phyloP scores from a whole-genome alignment of 257 asterid genomes.

The Dorcoceras hygrometricum region DNA sequence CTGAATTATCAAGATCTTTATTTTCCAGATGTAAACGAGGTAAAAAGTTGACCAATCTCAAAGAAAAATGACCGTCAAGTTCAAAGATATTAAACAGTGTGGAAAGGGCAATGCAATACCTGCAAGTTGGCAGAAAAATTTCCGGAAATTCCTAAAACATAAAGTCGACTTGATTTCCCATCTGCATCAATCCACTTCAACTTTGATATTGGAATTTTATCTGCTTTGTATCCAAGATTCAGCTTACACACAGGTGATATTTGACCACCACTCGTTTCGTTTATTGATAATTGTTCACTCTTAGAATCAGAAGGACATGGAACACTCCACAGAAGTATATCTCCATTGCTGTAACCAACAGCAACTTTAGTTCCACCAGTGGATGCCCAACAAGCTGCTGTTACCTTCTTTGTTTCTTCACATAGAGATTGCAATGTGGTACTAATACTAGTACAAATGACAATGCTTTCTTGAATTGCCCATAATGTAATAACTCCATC shows the following conservation, averaged over 20 bases:
- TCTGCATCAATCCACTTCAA: constrained; percentile 65
- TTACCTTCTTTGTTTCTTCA: constrained; percentile 71
- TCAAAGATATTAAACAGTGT: neutral
- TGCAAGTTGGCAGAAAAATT: constrained; percentile 55
- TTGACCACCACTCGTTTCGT: constrained; percentile 36
- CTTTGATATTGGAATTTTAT: constrained; percentile 69
- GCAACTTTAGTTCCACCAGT: constrained; percentile 71
- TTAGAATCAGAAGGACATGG: constrained; percentile 43
- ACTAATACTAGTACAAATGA: constrained; percentile 46
- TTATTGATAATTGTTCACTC: constrained; percentile 34
- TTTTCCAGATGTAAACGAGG: neutral
- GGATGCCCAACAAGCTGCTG: constrained; percentile 92
- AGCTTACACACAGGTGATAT: constrained; percentile 63
- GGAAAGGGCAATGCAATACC: constrained; percentile 35
- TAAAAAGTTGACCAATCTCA: too few relatives aligned
- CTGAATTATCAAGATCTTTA: neutral
- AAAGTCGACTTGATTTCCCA: constrained; percentile 81
- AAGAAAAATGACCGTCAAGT: neutral
- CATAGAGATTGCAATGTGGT: constrained; percentile 39
- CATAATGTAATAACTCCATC: constrained; percentile 72
- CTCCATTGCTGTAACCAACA: constrained; percentile 88
- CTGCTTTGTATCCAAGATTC: constrained; percentile 83
- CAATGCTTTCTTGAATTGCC: constrained; percentile 74
- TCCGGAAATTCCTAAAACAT: constrained; percentile 70
- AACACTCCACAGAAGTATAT: constrained; percentile 70